phyloP scores from a whole-genome alignment of 2,329 filamentous ascomycete genomes.

The Zopfia rhizophila region DNA sequence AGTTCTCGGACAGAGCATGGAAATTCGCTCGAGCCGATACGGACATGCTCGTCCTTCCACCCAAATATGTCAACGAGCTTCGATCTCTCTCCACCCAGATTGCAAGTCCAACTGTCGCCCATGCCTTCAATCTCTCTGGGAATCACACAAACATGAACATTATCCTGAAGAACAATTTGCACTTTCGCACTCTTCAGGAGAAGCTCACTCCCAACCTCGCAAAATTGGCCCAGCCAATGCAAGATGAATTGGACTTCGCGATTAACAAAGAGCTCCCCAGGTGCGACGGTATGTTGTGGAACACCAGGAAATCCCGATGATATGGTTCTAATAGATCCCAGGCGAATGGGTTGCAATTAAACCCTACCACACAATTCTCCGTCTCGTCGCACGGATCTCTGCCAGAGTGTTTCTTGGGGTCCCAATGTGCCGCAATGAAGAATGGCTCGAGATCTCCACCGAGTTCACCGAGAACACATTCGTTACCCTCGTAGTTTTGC shows the following conservation, averaged over 20 bases:
- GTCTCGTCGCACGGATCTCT: slow-evolving; percentile 59
- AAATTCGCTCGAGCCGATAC: slow-evolving; percentile 12
- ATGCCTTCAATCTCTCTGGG: slow-evolving; percentile 15
- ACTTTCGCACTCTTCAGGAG: slow-evolving; percentile 12
- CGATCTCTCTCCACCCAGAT: slow-evolving; percentile 1
- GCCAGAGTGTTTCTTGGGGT: slow-evolving; percentile 61
- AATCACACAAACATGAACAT: slow-evolving; percentile 14
- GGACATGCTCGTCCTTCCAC: slow-evolving; percentile 16
- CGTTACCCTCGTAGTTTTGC: slow-evolving; percentile 51
- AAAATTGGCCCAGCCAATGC: slow-evolving; percentile 4
- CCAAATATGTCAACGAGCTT: slow-evolving; percentile 14
- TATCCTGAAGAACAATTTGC: slow-evolving; percentile 16
- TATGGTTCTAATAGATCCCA: background rate
- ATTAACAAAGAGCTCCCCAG: slow-evolving; percentile 6
- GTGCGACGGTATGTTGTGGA: slow-evolving; percentile 6
- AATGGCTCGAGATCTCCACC: slow-evolving; percentile 60
- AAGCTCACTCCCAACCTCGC: slow-evolving; percentile 17
- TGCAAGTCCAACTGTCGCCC: slow-evolving; percentile 12
- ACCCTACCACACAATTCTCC: slow-evolving; percentile 51
- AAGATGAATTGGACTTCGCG: slow-evolving; percentile 14
- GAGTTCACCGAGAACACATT: slow-evolving; percentile 55
- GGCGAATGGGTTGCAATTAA: slow-evolving; percentile 55
- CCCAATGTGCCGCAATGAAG: slow-evolving; percentile 57
- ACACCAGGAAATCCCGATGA: background rate
- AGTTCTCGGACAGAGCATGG: slow-evolving; percentile 10